Percentiles rank a stretch among this genome's conserved stretches.
Conservation (phyloP, 2,329 filamentous ascomycete species). For the Daldinia sp. region DNA sequence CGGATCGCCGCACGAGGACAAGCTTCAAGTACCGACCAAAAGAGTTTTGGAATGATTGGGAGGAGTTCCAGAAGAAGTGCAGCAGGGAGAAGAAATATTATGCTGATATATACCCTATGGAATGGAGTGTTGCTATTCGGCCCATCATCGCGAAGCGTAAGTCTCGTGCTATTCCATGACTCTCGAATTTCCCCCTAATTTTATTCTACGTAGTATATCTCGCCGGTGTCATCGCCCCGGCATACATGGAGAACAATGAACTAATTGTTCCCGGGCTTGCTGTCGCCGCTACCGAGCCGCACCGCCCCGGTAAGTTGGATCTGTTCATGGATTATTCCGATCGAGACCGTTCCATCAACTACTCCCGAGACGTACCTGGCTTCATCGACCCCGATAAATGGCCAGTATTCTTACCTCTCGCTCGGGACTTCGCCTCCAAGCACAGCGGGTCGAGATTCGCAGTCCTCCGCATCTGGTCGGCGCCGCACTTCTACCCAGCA, state of each 20-base stretch:
- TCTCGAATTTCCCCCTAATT: constrained; percentile 34
- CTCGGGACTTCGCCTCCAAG: constrained; percentile 43
- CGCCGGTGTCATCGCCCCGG: constrained; percentile 52
- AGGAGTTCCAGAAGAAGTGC: constrained; percentile 41
- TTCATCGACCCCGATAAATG: constrained; percentile 44
- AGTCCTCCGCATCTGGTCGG: constrained; percentile 55
- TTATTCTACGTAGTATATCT: constrained; percentile 52
- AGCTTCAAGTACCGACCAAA: constrained; percentile 50
- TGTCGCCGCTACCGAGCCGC: constrained; percentile 49
- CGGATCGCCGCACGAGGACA: constrained; percentile 49
- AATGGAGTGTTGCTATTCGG: constrained; percentile 52
- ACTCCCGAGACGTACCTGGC: constrained; percentile 45
- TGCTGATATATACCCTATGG: constrained; percentile 45
- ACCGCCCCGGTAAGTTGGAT: constrained; percentile 47
- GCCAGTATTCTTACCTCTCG: constrained; percentile 46
- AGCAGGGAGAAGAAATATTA: constrained; percentile 32
- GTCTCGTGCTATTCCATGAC: not conserved
- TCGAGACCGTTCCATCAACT: constrained; percentile 33
- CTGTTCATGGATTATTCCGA: constrained; percentile 55
- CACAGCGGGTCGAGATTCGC: constrained; percentile 49
- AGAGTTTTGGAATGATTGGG: constrained; percentile 51
- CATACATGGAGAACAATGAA: constrained; percentile 40
- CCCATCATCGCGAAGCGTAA: constrained; percentile 51
- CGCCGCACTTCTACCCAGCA: constrained; percentile 59
- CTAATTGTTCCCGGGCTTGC: constrained; percentile 48